Evolutionary conservation across 805 yeast genomes (phyloP).

Genomic region (Lipomyces chichibuensis): DNA sequence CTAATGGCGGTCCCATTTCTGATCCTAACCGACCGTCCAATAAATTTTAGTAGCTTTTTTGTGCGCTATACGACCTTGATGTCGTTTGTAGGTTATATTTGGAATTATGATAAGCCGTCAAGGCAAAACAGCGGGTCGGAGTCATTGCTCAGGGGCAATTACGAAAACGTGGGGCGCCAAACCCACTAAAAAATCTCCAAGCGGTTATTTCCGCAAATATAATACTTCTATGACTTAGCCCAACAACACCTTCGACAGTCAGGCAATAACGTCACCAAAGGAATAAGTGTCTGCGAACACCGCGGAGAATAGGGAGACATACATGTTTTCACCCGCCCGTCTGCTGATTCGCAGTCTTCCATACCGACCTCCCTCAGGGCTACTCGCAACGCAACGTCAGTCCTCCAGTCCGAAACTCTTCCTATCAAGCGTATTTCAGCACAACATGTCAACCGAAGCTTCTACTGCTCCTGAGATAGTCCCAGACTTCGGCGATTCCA

Average conservation of each 20-base stretch:
- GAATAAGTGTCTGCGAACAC: background rate
- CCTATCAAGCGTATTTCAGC: background rate
- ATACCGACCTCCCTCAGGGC: background rate
- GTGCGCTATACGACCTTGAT: no score
- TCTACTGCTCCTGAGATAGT: background rate
- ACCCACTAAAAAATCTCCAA: no score
- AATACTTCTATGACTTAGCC: no score
- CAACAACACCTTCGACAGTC: no score
- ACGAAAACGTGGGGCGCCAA: no score
- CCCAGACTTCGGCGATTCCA: conserved; percentile 12
- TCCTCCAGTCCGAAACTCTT: background rate
- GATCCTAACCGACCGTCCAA: background rate
- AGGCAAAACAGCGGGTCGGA: background rate
- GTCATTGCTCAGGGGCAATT: background rate
- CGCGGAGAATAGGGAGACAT: background rate
- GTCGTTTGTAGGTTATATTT: no score
- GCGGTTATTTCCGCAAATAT: no score
- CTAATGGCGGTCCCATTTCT: conserved; percentile 27
- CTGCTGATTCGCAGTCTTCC: background rate
- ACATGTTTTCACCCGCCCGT: background rate
- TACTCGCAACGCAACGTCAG: background rate
- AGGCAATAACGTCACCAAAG: background rate
- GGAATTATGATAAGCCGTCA: no score
- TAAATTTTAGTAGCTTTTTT: no score
- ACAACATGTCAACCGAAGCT: background rate